phyloP scores from a whole-genome alignment of 1,139 yeast genomes.

The Pneumocystis sp. region DNA sequence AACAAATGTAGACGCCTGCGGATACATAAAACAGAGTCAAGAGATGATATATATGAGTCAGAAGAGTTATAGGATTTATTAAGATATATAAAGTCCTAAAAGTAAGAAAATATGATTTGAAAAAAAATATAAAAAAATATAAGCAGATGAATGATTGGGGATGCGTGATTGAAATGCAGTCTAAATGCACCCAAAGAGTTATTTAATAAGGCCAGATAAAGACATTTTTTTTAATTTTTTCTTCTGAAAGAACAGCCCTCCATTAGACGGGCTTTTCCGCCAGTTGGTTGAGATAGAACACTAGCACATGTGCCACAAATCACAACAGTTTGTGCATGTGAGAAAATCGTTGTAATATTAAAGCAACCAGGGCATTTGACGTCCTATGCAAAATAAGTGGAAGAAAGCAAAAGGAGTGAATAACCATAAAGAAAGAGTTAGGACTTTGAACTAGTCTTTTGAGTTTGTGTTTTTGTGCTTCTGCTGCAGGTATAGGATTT shows the following conservation, averaged over 20 bases:
- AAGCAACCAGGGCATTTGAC: conserved; percentile 70
- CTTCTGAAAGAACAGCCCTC: conserved; percentile 97
- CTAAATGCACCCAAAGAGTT: too few relatives aligned
- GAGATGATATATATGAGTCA: background rate
- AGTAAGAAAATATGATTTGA: background rate
- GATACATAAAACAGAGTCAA: background rate
- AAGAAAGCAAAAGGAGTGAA: conserved; percentile 43
- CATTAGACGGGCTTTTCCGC: conserved; percentile 98
- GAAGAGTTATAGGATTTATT: background rate
- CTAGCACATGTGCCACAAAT: conserved; percentile 98
- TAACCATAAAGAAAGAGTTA: conserved; percentile 99
- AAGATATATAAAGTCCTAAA: background rate
- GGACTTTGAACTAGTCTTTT: conserved; percentile 95
- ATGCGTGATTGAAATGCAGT: background rate
- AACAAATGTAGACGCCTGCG: background rate
- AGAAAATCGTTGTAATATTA: conserved; percentile 97
- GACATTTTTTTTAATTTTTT: conserved; percentile 26
- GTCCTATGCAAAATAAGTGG: conserved; percentile 7
- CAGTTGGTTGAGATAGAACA: conserved; percentile 96
- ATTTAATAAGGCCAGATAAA: background rate
- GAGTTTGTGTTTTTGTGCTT: conserved; percentile 92
- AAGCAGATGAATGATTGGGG: background rate
- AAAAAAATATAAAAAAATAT: background rate
- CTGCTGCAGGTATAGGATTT: conserved; percentile 94
- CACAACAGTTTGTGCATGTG: conserved; percentile 99